Evolutionary conservation across 257 asterid species (phyloP).

Genomic region (Apocynum venetum): DNA sequence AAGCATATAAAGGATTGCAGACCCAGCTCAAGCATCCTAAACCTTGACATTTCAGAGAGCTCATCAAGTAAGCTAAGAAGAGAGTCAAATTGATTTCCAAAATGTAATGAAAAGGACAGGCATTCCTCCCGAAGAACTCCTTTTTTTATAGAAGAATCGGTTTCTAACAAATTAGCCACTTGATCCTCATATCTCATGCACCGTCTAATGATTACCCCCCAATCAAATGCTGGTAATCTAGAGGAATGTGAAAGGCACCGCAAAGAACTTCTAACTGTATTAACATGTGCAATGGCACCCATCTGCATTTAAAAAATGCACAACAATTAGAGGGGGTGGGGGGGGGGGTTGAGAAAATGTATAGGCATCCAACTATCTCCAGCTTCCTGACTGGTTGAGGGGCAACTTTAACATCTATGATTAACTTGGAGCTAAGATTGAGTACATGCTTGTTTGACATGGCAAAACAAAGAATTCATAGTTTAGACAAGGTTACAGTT

Average conservation of each 20-base stretch:
- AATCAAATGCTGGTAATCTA: slow-evolving; percentile 76
- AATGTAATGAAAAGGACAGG: slow-evolving; percentile 61
- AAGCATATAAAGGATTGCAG: slow-evolving; percentile 68
- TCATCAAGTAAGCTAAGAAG: slow-evolving; percentile 86
- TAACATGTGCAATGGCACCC: slow-evolving; percentile 38
- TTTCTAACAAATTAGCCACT: slow-evolving; percentile 38
- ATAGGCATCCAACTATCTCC: background rate
- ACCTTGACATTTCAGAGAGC: slow-evolving; percentile 66
- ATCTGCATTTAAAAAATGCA: slow-evolving; percentile 40
- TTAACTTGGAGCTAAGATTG: background rate
- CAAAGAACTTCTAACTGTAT: slow-evolving; percentile 46
- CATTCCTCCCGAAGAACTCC: slow-evolving; percentile 81
- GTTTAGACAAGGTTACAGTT: background rate
- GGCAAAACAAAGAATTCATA: background rate
- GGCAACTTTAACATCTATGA: background rate
- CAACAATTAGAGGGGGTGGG: background rate
- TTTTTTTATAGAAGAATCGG: slow-evolving; percentile 32
- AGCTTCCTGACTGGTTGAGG: background rate
- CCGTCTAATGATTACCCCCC: slow-evolving; percentile 67
- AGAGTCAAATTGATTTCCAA: slow-evolving; percentile 61
- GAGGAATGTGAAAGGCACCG: slow-evolving; percentile 79
- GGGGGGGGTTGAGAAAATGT: background rate
- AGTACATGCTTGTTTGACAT: background rate
- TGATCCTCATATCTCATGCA: slow-evolving; percentile 78
- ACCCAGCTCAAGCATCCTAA: slow-evolving; percentile 70